Evolutionary conservation across 164 flowering plant genomes (phyloP), one percentile per base, ranked within the genome.

Genomic region (Stephania japonica): DNA sequence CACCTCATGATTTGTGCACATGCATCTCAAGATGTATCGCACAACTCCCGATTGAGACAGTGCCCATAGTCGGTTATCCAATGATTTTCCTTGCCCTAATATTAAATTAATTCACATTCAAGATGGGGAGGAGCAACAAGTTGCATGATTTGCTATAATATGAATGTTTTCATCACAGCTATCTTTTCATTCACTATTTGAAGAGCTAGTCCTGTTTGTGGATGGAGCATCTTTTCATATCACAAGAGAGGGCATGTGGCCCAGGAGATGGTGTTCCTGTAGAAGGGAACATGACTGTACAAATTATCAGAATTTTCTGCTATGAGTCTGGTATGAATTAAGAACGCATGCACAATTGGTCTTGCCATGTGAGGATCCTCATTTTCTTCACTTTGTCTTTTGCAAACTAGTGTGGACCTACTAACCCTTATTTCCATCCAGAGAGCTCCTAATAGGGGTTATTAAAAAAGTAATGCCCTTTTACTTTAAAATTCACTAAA

Each of bases 321-420:
- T 53, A 59, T 59, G 6, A 19, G 7, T 59, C 21, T 59, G 24
- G 19, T 16, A 21, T 59, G 25, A n/a, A 59, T 32, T 32, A 32
- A 24, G 21, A 59, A 59, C 23, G 21, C n/a, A 56, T 16, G 13
- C 12, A 12, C 13, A 11, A 47, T 59, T 59, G n/a, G 24, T 59
- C 6, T 59, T 59, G 24, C 9, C 21, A n/a, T 59, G 64, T 59
- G 21, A 59, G 24, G 64, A 21, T 59, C 62, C 62, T 16, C 62
- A 6, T 56, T 56, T 56, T 59, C 64, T 59, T 59, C 64, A 59
- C 24, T 59, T 59, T 59, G 64, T 59, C 64, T 59, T 59, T 59
- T 59, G n/a, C n/a, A 16, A 59, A 18, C 19, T 5, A n/a, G 23
- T n/a, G 64, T 59, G 64, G 64, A 59, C 24, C 64, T 59, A 19